Evolutionary conservation across 2,329 filamentous ascomycete species (phyloP), one percentile per base, ranked within the genome.

Genomic region (Talaromyces sp.): DNA sequence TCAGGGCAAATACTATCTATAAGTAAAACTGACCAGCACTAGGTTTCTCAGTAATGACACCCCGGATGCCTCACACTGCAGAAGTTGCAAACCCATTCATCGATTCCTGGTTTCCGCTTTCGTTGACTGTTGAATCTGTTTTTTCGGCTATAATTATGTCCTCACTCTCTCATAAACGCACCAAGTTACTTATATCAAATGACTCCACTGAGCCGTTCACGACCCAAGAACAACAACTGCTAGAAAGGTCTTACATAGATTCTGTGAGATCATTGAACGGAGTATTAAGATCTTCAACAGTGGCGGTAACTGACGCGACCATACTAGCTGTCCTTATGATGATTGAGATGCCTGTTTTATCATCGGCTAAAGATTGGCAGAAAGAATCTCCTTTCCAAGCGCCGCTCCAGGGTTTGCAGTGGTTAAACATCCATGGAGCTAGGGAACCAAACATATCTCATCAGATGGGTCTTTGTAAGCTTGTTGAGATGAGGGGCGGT

Each of bases 81-180:
- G 56, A 43, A 13, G 39, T 33, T 49, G 39, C 27, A 19, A 64
- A 61, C n/a, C 62, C 52, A 15, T 59, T 41, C 35, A 41, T 64
- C 37, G 45, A 64, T 39, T 64, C 52, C 35, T 77, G 74, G 74
- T 74, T 75, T 47, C 70, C 73, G 6, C 68, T 77, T 13, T 71
- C 74, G 1, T 62, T 75, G 33, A 66, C 69, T 1, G 72, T 75
- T 41, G 70, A 70, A 0, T 71, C 71, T 5, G 64, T 77, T 19
- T 75, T 75, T 27, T 73, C 71, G 2, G 73, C 75, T 2, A 74
- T 77, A 50, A 31, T 50, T 8, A 50, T 50, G 47, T 27, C 47
- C 9, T 50, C 47, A 9, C 47, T 50, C 22, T 50, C 47, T 17
- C 47, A 50, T 6, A 50, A 50, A 50, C 47, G 22, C 19, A 50